phyloP scores from a whole-genome alignment of 1,139 yeast species.

The Debaryomyces sp. region DNA sequence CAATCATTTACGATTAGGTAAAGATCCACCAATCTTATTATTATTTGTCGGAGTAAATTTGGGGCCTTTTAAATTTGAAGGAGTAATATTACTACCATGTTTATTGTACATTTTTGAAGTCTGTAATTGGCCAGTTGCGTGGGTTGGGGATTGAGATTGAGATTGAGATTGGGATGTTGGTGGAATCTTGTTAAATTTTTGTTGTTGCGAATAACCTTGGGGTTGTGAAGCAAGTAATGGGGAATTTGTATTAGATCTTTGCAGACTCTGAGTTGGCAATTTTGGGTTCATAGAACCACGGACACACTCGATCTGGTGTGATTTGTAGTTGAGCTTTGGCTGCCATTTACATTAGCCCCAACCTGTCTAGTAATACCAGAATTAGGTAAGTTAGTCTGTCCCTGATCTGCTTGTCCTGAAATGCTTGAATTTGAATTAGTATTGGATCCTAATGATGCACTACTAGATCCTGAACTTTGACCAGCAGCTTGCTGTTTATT shows the following conservation, averaged over 20 bases:
- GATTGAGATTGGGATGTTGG: neutral
- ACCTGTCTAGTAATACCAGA: neutral
- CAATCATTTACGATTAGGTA: constrained; percentile 3
- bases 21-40: neutral
- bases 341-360: constrained; percentile 3
- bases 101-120: constrained; percentile 12
- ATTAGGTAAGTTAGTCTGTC: neutral
- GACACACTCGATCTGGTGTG: neutral
- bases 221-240: constrained; percentile 14
- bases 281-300: constrained; percentile 7
- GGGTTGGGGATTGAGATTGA: neutral
- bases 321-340: neutral
- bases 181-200: neutral
- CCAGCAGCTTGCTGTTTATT: constrained; percentile 47
- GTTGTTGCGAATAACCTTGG: constrained; percentile 1
- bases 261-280: constrained; percentile 10
- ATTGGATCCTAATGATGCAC: neutral
- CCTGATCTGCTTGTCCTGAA: neutral
- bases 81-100: constrained; percentile 4
- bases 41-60: neutral
- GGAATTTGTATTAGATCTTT: constrained; percentile 10
- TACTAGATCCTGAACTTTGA: constrained; percentile 16
- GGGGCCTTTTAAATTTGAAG: constrained; percentile 1
- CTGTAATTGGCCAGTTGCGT: neutral
- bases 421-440: constrained; percentile 2